Base-by-base conservation (phyloP, 768 basidiomycete genomes). In the Serendipita sp. region DNA sequence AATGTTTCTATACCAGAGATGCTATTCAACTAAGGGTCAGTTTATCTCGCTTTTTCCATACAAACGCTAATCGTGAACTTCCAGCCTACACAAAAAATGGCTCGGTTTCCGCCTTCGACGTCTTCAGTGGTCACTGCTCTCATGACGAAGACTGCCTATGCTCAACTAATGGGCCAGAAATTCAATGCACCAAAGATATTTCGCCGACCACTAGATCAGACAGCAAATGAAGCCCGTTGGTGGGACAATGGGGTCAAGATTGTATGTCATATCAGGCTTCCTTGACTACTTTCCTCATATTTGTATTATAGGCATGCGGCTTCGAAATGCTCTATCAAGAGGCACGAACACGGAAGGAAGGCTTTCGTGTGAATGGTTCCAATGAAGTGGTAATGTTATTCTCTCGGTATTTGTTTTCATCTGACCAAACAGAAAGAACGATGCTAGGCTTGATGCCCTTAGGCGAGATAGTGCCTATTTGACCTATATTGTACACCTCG, bases 251-350 rank as follows among this genome's bases (percentile, higher is more conserved):
- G 95, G 5, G 88, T 97, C 85, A 98, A 98, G 77, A 85, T 98
- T 63, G 92, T 89, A 66, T 58, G 82, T 74, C 28, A 51, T 63
- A 11, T 18, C 30, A 11, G 13, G 3, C 45, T 11, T 34, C 32
- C 44, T 3, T 51, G 35, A 4, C 37, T 30, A 45, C 28, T 13
- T 56, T 30, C 38, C 13, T 8, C 34, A 65, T 47, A 28, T n/a
- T n/a, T 13, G 51, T 44, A 45, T 16, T 54, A 5, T 70, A 94
- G 87, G 86, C 92, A 1, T 91, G 91, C 67, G 96, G 96, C 1
- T 97, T 97, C 67, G 96, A 99, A 76, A 99, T 98, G 80, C 80
- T 96, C 45, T 97, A 89, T 72, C 86, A 89, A 72, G 92, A 92
- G 71, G 86, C 82, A 66, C 86, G 88, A 73, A 76, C 80, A 54